These are phyloP conservation scores for Solanum pinnatisectum DNA, from an alignment of 257 asterid species.

Conservation along the genomic window DNA sequence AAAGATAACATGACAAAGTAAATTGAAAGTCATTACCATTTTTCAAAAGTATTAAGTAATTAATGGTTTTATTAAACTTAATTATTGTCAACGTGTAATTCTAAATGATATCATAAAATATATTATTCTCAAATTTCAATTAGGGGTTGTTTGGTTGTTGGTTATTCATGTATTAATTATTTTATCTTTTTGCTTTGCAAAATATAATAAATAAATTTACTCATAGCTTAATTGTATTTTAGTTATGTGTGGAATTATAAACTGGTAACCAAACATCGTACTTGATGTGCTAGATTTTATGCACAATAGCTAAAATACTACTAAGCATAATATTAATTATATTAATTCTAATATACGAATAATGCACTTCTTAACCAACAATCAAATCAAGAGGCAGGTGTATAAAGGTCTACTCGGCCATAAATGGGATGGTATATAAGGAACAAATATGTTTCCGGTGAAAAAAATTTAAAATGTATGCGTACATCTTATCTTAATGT, in stretches of 20 bases:
- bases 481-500: not conserved
- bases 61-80: not conserved
- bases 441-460: not conserved
- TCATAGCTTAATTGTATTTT: not conserved
- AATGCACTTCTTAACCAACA: not conserved
- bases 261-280: not conserved
- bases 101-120: not conserved
- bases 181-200: not conserved
- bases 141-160: not conserved
- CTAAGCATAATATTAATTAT: no score
- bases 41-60: not conserved
- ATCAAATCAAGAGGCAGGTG: no score
- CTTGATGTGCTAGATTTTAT: not conserved
- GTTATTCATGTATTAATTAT: not conserved
- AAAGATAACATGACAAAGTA: not conserved
- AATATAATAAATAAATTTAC: no score
- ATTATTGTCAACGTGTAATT: not conserved
- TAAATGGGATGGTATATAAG: not conserved
- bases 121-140: not conserved
- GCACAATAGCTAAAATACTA: not conserved
- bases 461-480: not conserved
- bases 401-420: not conserved
- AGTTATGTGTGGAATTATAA: no score
- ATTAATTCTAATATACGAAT: no score
- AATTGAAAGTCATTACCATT: not conserved